Evolutionary conservation across 805 yeast genomes (phyloP), one percentile per base, ranked within the genome.

Genomic region (Kodamaea restingae): DNA sequence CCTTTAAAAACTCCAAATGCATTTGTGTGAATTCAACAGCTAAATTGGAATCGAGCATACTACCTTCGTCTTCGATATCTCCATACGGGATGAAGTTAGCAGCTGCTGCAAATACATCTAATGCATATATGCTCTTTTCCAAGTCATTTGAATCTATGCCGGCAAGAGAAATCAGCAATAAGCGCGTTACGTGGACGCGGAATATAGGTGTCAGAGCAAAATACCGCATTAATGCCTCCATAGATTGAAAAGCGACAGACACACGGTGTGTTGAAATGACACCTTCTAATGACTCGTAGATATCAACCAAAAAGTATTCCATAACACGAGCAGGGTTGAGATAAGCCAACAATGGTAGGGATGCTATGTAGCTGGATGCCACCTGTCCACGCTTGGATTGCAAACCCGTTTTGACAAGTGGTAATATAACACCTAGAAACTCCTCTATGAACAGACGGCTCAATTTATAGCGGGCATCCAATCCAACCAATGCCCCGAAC

Each of bases 81-180:
- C 67, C 65, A 44, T 88, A 70, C 1, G 96, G 96, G 2, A 84
- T 75, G 40, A 80, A 82, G 5, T 83, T 68, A 0, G 88, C 81
- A 17, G 82, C 75, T 0, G 86, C 70, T 8, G 86, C 82, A 40
- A 93, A 73, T 14, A 84, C 72, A 42, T 80, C 75, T 29, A 90
- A 61, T 0, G 95, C 75, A 37, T 78, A 73, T 11, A 80, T 69
- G 0, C 96, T 81, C 54, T 90, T 77, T 10, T 69, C 71, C 35
- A 88, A 70, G 58, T 93, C 98, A 55, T 90, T 93, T 0, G 90
- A 76, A 55, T 93, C 98, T 20, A 93, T 79, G 21, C 93, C 96
- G 0, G 88, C 85, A 6, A 88, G 57, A 2, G 81, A 65, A 58
- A 87, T 70, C 18, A 80, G 75, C 28, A 90, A 56, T 11, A 93